phyloP scores from a whole-genome alignment of 202 grass and related monocot species.

The Carex arenaria region DNA sequence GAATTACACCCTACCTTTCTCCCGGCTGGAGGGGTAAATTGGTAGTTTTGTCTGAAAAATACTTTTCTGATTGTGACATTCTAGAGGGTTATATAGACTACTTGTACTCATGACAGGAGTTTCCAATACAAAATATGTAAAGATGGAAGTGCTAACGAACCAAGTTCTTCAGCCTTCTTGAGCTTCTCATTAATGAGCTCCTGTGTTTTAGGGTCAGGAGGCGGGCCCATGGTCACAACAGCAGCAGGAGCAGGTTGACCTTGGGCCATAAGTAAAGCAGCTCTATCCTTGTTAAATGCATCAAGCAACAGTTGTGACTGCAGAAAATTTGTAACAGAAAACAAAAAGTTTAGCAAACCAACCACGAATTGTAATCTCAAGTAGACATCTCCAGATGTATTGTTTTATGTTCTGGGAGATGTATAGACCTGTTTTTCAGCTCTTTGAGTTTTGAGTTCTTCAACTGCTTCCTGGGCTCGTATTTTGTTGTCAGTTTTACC shows the following conservation, averaged over 20 bases:
- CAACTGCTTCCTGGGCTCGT: constrained; percentile 58
- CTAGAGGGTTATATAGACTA: neutral
- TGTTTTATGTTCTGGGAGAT: constrained; percentile 17
- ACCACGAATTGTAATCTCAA: constrained; percentile 20
- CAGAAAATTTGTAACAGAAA: constrained; percentile 21
- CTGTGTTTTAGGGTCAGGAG: constrained; percentile 69
- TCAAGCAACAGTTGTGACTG: constrained; percentile 75
- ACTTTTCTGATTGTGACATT: neutral
- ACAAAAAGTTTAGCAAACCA: constrained; percentile 17
- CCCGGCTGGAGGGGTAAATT: neutral
- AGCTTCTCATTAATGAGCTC: constrained; percentile 98
- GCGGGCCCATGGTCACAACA: constrained; percentile 23
- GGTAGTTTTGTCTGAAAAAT: neutral
- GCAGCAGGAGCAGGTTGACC: constrained; percentile 36
- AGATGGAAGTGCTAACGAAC: constrained; percentile 29
- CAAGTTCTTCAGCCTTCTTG: constrained; percentile 88
- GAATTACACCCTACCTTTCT: neutral
- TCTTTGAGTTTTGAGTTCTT: constrained; percentile 77
- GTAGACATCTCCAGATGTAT: neutral
- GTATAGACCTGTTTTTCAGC: constrained; percentile 80
- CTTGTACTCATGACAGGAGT: neutral
- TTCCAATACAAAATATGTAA: constrained; percentile 1
- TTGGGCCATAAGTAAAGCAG: constrained; percentile 49
- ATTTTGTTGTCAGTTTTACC: constrained; percentile 84
- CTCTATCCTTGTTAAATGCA: constrained; percentile 83